A percentile compares a stretch with the other conserved stretches of the same genome.
These are phyloP conservation scores for Talaromyces marneffei DNA, from an alignment of 2,329 filamentous ascomycete species.

Conservation along the genomic window DNA sequence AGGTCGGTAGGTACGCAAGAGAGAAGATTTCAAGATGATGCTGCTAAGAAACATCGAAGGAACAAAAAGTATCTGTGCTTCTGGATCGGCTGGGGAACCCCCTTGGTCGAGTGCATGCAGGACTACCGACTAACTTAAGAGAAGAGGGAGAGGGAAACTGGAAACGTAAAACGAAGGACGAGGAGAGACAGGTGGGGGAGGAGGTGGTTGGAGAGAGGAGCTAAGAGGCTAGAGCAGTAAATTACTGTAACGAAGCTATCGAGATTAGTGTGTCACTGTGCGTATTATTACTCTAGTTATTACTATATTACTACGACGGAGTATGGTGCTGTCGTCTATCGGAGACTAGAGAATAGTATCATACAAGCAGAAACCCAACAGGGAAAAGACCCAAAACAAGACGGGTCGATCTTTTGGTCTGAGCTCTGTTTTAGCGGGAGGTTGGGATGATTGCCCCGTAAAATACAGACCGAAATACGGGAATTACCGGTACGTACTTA, in stretches of 20 bases:
- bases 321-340: conserved; percentile 17
- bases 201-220: conserved; percentile 20
- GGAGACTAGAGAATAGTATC: neutral
- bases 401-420: conserved; percentile 11
- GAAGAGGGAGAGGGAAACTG: conserved; percentile 12
- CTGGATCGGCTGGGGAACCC: conserved; percentile 9
- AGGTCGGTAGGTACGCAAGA: neutral
- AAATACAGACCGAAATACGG: neutral
- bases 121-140: conserved; percentile 2
- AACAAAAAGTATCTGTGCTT: conserved; percentile 4
- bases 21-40: neutral
- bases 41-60: neutral
- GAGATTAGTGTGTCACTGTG: neutral
- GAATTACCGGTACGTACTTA: neutral
- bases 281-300: too few relatives aligned
- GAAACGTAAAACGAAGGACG: conserved; percentile 1
- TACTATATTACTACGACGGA: too few relatives aligned
- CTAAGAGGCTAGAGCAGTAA: neutral
- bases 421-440: conserved; percentile 23
- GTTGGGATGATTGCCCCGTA: conserved; percentile 11
- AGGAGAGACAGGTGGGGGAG: conserved; percentile 1
- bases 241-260: neutral
- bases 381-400: neutral
- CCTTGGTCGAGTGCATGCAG: conserved; percentile 12
- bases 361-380: conserved; percentile 6